These are phyloP conservation scores for Trichophyton rubrum DNA, from an alignment of 2,329 filamentous ascomycete species.

Conservation along the genomic window DNA sequence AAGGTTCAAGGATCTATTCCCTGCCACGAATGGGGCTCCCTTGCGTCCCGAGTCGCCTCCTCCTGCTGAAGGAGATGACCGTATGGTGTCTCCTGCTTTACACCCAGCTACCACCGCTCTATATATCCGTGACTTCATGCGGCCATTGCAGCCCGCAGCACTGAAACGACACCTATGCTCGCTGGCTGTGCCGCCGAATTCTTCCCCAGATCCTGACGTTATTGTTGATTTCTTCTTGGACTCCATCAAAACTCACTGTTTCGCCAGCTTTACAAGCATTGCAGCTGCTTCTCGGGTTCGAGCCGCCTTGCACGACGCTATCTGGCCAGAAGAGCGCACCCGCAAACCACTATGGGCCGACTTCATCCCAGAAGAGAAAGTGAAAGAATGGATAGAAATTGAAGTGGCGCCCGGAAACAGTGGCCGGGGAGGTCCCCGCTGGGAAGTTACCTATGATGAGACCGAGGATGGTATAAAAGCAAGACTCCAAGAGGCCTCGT, in stretches of 20 bases:
- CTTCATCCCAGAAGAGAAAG: slow-evolving; percentile 66
- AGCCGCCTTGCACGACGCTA: slow-evolving; percentile 57
- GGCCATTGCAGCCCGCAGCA: slow-evolving; percentile 58
- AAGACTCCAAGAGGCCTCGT: slow-evolving; percentile 39
- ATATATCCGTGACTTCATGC: slow-evolving; percentile 84
- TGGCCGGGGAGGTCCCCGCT: slow-evolving; percentile 39
- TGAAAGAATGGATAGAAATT: slow-evolving; percentile 59
- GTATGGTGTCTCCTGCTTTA: slow-evolving; percentile 42
- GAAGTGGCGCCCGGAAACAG: slow-evolving; percentile 45
- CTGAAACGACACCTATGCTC: slow-evolving; percentile 57
- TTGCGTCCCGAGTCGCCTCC: slow-evolving; percentile 19
- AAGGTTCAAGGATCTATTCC: slow-evolving; percentile 39
- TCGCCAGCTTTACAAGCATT: slow-evolving; percentile 58
- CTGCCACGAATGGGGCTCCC: slow-evolving; percentile 19
- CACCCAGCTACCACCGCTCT: slow-evolving; percentile 64
- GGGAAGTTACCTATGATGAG: slow-evolving; percentile 60
- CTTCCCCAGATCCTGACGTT: slow-evolving; percentile 40
- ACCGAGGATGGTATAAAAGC: slow-evolving; percentile 46
- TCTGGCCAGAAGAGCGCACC: slow-evolving; percentile 80
- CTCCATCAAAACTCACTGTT: slow-evolving; percentile 73
- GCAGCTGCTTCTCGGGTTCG: slow-evolving; percentile 66
- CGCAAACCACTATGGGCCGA: slow-evolving; percentile 79
- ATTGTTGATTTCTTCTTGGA: slow-evolving; percentile 68
- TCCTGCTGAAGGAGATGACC: slow-evolving; percentile 27
- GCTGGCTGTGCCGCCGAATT: slow-evolving; percentile 50